Percentiles rank a stretch among this genome's conserved stretches.
phyloP scores from a whole-genome alignment of 2,329 filamentous ascomycete genomes.

The Fusarium poae region DNA sequence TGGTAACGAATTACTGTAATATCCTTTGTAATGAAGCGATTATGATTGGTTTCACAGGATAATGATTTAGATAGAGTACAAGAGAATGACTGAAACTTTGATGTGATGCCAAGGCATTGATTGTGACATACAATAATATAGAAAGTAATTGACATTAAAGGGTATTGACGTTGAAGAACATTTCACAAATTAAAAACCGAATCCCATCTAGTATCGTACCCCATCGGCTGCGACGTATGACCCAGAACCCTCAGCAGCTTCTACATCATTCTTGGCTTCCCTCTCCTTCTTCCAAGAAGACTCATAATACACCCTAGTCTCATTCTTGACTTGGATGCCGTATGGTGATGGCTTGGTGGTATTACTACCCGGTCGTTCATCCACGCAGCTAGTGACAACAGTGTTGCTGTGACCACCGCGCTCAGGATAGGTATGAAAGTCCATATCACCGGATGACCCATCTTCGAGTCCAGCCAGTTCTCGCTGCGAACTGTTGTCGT shows the following conservation, averaged over 20 bases:
- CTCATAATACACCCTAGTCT: slow-evolving; percentile 35
- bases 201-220: neutral
- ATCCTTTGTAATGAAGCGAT: slow-evolving; percentile 38
- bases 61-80: slow-evolving; percentile 34
- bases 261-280: neutral
- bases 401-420: slow-evolving; percentile 23
- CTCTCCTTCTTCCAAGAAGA: neutral
- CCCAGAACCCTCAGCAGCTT: neutral
- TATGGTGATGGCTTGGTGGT: neutral
- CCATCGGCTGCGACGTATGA: neutral
- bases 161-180: neutral
- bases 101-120: too few relatives aligned
- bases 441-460: slow-evolving; percentile 29
- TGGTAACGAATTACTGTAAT: slow-evolving; percentile 34
- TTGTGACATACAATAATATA: neutral
- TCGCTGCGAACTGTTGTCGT: slow-evolving; percentile 36
- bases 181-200: neutral
- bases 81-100: neutral
- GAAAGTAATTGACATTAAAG: neutral
- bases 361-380: slow-evolving; percentile 9
- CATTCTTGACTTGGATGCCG: slow-evolving; percentile 38
- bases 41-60: slow-evolving; percentile 18
- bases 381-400: slow-evolving; percentile 10
- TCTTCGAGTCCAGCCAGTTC: slow-evolving; percentile 32
- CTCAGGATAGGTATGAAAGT: slow-evolving; percentile 25